Base-by-base conservation (phyloP, 2,329 filamentous ascomycete species). In the Cladorrhinum sp. region DNA sequence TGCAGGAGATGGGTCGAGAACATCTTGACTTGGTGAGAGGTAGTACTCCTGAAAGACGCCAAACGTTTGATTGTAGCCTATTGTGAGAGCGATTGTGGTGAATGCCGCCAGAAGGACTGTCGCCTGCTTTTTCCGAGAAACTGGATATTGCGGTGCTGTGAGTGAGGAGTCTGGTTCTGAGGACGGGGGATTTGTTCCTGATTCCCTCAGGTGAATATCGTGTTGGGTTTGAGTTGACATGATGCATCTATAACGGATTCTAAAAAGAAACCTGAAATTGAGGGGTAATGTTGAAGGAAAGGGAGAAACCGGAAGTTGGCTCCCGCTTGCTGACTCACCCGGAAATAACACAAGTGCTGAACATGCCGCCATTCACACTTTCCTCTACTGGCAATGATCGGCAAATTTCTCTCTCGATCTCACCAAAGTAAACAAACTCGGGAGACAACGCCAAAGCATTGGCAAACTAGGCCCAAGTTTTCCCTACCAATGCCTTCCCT, bases 11-110 rank as follows among this genome's bases (percentile, higher is more conserved):
- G 68, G 68, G 2, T 66, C 66, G 13, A 81, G 71, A n/a, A 81
- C 66, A 7, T 74, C 70, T 62, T 79, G 74, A 29, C 62, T 64
- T 0, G 71, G 56, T 3, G 77, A 79, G 52, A 78, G 75, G 63
- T 81, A 81, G 64, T 78, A 80, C 52, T 77, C 72, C 63, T 81
- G 79, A 57, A 81, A 81, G 9, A 81, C 77, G 9, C 79, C 78
- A 62, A 77, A 82, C 32, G 73, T 74, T 60, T 81, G 78, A 63
- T 81, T 81, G 59, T 81, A 75, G 10, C 79, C 78, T 52, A 81
- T 78, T 2, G 79, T 80, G 22, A 81, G 72, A 52, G 74, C 74
- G 36, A 80, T 78, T 45, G 76, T 76, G 0, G 76, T 63, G 55
- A 81, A 81, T 5, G 75, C 74, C 0, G 77, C 77, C 18, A 75